Evolutionary conservation across 371 early-diverging fungal species (phyloP).

Genomic region (Saksenaea vasiformis): DNA sequence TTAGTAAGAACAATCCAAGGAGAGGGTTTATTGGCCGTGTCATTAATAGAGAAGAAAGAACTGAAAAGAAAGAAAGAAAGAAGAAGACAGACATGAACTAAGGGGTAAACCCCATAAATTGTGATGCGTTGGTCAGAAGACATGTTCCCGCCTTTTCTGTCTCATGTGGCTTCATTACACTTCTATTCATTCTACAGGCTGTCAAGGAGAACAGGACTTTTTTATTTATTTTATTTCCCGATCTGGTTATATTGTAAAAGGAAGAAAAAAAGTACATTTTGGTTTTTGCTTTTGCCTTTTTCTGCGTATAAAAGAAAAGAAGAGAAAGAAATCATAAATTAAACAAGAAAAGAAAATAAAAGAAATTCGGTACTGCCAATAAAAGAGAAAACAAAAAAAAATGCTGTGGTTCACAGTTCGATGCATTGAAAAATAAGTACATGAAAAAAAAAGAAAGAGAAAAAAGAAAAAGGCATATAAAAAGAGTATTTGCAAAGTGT

Average conservation of each 20-base stretch:
- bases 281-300: conserved; percentile 10
- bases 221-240: conserved; percentile 4
- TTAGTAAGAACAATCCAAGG: background rate
- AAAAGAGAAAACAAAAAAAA: conserved; percentile 10
- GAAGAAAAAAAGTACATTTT: background rate
- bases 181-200: background rate
- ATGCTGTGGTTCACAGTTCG: conserved; percentile 4
- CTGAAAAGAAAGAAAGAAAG: conserved; percentile 1
- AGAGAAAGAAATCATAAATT: conserved; percentile 1
- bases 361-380: conserved; percentile 11
- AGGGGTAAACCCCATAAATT: background rate
- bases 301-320: conserved; percentile 4
- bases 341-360: too few relatives aligned
- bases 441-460: background rate
- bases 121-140: background rate
- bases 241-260: background rate
- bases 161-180: background rate
- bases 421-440: conserved; percentile 11
- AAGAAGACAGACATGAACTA: background rate
- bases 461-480: conserved; percentile 15
- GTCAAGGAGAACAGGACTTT: background rate
- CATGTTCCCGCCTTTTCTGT: background rate
- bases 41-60: background rate
- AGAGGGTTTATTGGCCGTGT: background rate
- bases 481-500: conserved; percentile 2